Evolutionary conservation across 495 filamentous ascomycete species (phyloP).

Genomic region (Lineolata rhizophorae): DNA sequence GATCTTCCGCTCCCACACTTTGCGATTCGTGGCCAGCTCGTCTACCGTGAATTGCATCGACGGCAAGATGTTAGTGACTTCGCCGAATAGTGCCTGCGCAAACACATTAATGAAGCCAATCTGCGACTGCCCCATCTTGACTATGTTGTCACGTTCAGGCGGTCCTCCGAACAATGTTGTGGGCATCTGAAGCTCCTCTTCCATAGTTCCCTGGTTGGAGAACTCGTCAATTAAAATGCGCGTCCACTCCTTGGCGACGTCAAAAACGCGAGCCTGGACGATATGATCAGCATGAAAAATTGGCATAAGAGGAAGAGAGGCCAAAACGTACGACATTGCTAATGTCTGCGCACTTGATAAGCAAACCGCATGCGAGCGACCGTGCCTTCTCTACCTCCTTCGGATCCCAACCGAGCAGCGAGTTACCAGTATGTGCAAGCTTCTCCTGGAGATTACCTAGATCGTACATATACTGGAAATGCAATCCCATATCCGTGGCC

Average conservation of each 20-base stretch:
- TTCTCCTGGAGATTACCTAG: slow-evolving; percentile 57
- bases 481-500: slow-evolving; percentile 90
- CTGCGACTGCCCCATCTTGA: slow-evolving; percentile 69
- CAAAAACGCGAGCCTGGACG: slow-evolving; percentile 56
- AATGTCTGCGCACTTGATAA: slow-evolving; percentile 98
- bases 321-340: slow-evolving; percentile 70
- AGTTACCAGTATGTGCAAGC: slow-evolving; percentile 35
- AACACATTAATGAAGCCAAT: slow-evolving; percentile 94
- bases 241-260: slow-evolving; percentile 69
- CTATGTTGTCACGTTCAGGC: slow-evolving; percentile 58
- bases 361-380: slow-evolving; percentile 57
- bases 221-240: slow-evolving; percentile 84
- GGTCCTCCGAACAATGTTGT: slow-evolving; percentile 67
- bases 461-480: slow-evolving; percentile 87
- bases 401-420: slow-evolving; percentile 43
- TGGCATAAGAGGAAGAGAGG: too few species aligned
- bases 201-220: slow-evolving; percentile 78
- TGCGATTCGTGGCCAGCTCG: slow-evolving; percentile 55
- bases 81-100: slow-evolving; percentile 73
- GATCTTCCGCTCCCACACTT: slow-evolving; percentile 46
- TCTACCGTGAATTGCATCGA: slow-evolving; percentile 61
- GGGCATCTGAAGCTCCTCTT: slow-evolving; percentile 63
- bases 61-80: slow-evolving; percentile 63
- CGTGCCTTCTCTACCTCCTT: slow-evolving; percentile 50
- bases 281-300: slow-evolving; percentile 9